These are phyloP conservation scores for Mariannaea sp. DNA, from an alignment of 2,329 filamentous ascomycete genomes.

Conservation along the genomic window DNA sequence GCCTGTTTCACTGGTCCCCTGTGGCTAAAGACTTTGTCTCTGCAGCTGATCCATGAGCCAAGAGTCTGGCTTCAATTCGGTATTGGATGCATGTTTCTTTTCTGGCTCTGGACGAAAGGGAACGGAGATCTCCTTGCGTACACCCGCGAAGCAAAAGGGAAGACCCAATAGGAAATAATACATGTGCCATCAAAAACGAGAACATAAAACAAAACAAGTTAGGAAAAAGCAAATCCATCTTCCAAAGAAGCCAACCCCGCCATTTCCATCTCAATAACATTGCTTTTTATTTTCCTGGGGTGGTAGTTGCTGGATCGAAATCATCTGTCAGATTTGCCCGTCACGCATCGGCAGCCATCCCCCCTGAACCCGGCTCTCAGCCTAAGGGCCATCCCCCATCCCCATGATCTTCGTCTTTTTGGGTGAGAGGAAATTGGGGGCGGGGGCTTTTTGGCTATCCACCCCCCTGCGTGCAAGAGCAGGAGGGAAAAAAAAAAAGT, in stretches of 20 bases:
- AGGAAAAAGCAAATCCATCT: neutral
- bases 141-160: too few species aligned
- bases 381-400: neutral
- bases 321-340: conserved; percentile 1
- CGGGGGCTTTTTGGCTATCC: neutral
- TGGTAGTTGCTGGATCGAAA: conserved; percentile 1
- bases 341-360: neutral
- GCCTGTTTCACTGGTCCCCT: neutral
- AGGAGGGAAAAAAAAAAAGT: neutral
- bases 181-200: too few species aligned
- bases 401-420: neutral
- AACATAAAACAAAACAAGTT: neutral
- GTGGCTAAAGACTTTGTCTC: neutral
- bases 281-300: neutral
- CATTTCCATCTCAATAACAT: neutral
- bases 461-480: neutral
- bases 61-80: too few species aligned
- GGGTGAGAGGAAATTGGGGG: neutral
- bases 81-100: too few species aligned
- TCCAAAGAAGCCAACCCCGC: neutral
- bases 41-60: too few species aligned
- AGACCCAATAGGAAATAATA: too few species aligned
- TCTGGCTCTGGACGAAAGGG: neutral
- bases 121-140: too few species aligned
- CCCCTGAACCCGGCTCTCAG: neutral